Evolutionary conservation across 1,284 basidiomycete species (phyloP).

Genomic region (Trichosporon coremiiforme): DNA sequence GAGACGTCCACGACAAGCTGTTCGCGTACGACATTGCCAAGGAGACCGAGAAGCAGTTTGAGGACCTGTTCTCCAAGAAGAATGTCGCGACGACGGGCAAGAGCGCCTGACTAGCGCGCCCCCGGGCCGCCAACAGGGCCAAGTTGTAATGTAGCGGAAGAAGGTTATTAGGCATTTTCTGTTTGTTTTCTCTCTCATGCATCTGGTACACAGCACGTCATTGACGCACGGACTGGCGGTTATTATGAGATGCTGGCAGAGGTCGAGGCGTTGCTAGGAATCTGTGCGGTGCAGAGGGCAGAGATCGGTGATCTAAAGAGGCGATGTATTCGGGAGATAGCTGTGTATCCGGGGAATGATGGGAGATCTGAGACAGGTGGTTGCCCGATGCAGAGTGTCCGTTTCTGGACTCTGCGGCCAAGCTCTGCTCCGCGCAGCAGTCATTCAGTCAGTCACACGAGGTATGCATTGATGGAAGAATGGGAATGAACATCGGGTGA

Average conservation of each 20-base stretch:
- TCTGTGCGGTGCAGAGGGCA: not conserved
- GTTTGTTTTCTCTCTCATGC: slow-evolving; percentile 10
- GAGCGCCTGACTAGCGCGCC: not conserved
- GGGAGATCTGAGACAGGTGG: not conserved
- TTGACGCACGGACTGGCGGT: not conserved
- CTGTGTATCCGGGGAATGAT: not conserved
- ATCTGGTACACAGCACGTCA: slow-evolving; percentile 4
- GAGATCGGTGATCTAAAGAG: slow-evolving; percentile 1
- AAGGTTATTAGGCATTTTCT: slow-evolving; percentile 5
- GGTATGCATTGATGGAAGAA: not conserved
- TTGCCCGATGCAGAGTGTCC: not conserved
- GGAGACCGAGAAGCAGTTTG: slow-evolving; percentile 37
- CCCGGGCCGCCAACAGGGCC: not conserved
- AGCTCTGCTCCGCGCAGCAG: not conserved
- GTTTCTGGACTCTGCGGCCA: not conserved
- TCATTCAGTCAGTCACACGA: not conserved
- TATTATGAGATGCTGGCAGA: not conserved
- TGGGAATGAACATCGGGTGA: too few relatives aligned
- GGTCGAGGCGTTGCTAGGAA: not conserved
- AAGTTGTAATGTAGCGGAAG: slow-evolving; percentile 5
- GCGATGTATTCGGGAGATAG: not conserved
- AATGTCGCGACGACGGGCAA: not conserved
- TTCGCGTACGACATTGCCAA: slow-evolving; percentile 38
- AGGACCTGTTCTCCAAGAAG: slow-evolving; percentile 24
- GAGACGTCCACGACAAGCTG: slow-evolving; percentile 39